Conservation (phyloP, 2,329 filamentous ascomycete genomes). For the Aspergillus brunneoviolaceus region DNA sequence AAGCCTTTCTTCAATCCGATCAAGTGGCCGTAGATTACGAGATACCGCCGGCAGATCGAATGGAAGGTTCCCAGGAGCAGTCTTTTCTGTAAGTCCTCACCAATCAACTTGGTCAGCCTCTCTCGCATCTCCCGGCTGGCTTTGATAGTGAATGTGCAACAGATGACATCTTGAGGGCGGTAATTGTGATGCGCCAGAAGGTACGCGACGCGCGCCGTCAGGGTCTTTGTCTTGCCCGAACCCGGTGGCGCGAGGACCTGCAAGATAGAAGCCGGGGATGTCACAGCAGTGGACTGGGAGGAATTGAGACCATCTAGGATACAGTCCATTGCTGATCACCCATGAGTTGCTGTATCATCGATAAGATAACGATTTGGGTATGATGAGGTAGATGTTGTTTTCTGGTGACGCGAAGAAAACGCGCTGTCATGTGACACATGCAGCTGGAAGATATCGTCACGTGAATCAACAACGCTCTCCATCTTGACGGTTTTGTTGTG, state of each 20-base stretch:
- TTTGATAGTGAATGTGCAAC: constrained; percentile 96
- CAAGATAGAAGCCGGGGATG: constrained; percentile 58
- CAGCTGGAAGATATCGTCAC: not conserved
- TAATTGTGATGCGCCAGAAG: constrained; percentile 71
- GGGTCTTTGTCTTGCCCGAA: constrained; percentile 89
- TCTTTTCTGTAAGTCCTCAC: constrained; percentile 69
- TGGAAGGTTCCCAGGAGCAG: constrained; percentile 92
- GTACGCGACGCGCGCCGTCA: constrained; percentile 90
- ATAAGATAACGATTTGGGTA: not conserved
- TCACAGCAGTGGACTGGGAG: constrained; percentile 64
- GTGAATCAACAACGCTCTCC: not conserved
- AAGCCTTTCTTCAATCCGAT: constrained; percentile 83
- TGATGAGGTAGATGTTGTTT: not conserved
- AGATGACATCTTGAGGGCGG: constrained; percentile 82
- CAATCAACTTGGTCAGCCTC: constrained; percentile 77
- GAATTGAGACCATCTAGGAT: constrained; percentile 63
- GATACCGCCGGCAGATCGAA: constrained; percentile 82
- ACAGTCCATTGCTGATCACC: constrained; percentile 32
- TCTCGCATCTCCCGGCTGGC: constrained; percentile 92
- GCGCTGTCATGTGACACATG: not conserved
- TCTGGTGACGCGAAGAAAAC: not conserved
- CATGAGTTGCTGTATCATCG: not conserved
- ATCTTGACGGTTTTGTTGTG: too few species aligned
- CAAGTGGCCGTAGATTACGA: constrained; percentile 77
- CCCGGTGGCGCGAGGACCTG: constrained; percentile 65